Conservation (phyloP, 345 rosid genomes). For the Dipteronia dyeriana region DNA sequence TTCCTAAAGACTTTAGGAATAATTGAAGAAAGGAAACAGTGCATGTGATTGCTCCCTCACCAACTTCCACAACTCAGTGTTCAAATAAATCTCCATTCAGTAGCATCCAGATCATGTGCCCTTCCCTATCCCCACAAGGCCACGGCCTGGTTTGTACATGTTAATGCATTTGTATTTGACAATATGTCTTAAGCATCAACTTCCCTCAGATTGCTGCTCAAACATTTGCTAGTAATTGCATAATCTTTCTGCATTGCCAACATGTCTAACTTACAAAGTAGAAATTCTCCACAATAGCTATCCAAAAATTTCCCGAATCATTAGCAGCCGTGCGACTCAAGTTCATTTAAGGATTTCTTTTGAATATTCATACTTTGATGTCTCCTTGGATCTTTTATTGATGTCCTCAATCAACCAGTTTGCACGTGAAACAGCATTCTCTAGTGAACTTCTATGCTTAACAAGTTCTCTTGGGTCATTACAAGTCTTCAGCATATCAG, state of each 20-base stretch:
- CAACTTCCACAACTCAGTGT: not conserved
- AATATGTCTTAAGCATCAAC: not conserved
- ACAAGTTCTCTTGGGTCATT: constrained; percentile 62
- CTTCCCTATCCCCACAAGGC: not conserved
- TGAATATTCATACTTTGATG: constrained; percentile 4
- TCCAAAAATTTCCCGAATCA: not conserved
- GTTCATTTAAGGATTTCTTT: constrained; percentile 5
- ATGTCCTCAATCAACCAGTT: constrained; percentile 31
- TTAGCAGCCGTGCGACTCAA: not conserved
- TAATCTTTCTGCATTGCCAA: not conserved
- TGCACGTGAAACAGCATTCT: constrained; percentile 27
- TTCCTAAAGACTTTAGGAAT: not conserved
- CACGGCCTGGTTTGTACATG: not conserved
- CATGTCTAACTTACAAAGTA: not conserved
- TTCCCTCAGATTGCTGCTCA: constrained; percentile 3
- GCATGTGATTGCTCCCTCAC: not conserved
- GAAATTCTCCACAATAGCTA: not conserved
- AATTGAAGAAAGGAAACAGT: not conserved
- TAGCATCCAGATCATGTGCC: not conserved
- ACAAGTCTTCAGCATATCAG: constrained; percentile 61
- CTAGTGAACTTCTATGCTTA: constrained; percentile 45
- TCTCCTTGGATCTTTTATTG: constrained; percentile 19
- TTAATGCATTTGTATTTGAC: not conserved
- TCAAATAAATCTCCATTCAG: not conserved
- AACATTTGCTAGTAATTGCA: not conserved